Evolutionary conservation across 495 filamentous ascomycete species (phyloP).

Genomic region (Baudoinia panamericana): DNA sequence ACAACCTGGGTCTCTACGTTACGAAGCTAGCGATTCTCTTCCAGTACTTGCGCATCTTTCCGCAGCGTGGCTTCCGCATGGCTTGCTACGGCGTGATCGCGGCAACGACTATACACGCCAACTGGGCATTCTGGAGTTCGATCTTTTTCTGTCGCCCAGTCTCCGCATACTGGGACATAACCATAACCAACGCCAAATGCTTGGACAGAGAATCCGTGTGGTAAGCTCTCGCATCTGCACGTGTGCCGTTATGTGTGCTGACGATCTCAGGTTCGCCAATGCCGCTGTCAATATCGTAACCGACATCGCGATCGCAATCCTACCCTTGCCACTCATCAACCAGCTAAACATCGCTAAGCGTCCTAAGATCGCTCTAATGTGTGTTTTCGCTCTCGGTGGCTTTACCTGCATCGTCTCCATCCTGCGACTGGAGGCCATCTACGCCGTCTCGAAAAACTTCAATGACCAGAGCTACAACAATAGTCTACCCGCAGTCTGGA

Average conservation of each 20-base stretch:
- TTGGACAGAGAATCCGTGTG: conserved; percentile 34
- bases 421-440: conserved; percentile 23
- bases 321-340: conserved; percentile 22
- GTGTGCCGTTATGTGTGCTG: conserved; percentile 1
- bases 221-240: conserved; percentile 2
- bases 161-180: conserved; percentile 28
- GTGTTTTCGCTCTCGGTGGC: conserved; percentile 22
- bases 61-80: conserved; percentile 17
- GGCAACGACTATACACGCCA: conserved; percentile 12
- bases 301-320: conserved; percentile 35
- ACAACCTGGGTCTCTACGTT: conserved; percentile 20
- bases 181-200: conserved; percentile 23
- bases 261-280: conserved; percentile 30
- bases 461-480: conserved; percentile 23
- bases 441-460: conserved; percentile 13
- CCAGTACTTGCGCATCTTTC: conserved; percentile 25
- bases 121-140: conserved; percentile 16
- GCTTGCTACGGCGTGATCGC: conserved; percentile 20
- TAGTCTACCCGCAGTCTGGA: conserved; percentile 21
- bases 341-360: conserved; percentile 17
- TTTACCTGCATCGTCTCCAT: conserved; percentile 25
- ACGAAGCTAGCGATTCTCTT: conserved; percentile 23
- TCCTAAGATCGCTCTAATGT: conserved; percentile 22
- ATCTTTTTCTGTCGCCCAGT: conserved; percentile 25
- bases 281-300: conserved; percentile 39